Evolutionary conservation across 345 rosid genomes (phyloP), one percentile per base, ranked within the genome.

Genomic region (Populus davidiana): DNA sequence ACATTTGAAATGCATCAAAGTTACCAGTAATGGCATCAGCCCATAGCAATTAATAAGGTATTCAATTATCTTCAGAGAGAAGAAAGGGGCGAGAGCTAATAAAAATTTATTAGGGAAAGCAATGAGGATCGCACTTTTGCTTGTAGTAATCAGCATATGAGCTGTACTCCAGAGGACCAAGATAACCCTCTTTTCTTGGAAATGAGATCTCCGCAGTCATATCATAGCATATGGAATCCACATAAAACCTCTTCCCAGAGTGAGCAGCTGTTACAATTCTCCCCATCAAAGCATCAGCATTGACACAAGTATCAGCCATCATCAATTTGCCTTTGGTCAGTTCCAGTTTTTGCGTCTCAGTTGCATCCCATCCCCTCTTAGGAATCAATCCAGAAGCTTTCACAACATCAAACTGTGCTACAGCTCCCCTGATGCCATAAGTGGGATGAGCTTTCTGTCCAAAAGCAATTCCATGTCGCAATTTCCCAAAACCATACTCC

Each of bases 111-210:
- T 7, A 54, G 69, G 71, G 56, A 43, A 35, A 69, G 36, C 9
- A 49, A 41, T 12, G 47, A 38, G 67, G 47, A 62, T 82, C 89
- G 50, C 91, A 94, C 99, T 96, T 96, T 89, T 93, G 98, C 85
- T 88, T 90, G 85, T 92, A 93, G 77, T 96, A 96, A 83, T 96
- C 97, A 25, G 93, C 95, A 75, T 92, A 96, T 41, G 99, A 87
- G 85, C 93, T 93, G 81, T 96, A 96, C 85, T 93, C 96, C 64
- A 96, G 81, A 50, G 99, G 99, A 81, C 99, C 99, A 69, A 96
- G 94, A 90, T 92, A 93, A 72, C 98, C 99, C 88, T 91, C 98
- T 89, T 93, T 96, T 88, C 98, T 90, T 1, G 99, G 99, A 80
- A 96, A 96, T 62, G 99, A 89, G 78, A 89, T 90, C 86, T 93